Evolutionary conservation across 2,329 filamentous ascomycete genomes (phyloP).

Genomic region (Amesomyces nigricolor): DNA sequence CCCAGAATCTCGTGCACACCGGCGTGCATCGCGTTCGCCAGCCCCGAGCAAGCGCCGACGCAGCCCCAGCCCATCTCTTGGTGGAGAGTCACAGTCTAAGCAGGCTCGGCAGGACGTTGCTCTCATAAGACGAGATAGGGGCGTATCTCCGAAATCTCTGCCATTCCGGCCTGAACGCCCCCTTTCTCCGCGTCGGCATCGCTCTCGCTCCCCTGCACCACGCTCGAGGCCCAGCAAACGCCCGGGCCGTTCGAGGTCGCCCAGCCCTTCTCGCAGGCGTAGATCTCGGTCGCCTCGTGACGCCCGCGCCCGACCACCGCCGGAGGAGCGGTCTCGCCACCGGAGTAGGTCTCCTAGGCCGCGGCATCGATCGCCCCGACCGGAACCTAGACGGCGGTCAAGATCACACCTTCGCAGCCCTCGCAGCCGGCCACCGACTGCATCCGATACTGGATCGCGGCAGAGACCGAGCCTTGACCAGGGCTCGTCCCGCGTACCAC

Average conservation of each 20-base stretch:
- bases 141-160: conserved; percentile 14
- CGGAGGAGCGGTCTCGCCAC: conserved; percentile 11
- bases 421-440: conserved; percentile 23
- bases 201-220: conserved; percentile 24
- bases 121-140: conserved; percentile 18
- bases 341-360: conserved; percentile 20
- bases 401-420: conserved; percentile 23
- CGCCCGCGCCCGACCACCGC: not conserved
- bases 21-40: conserved; percentile 26
- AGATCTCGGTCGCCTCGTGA: conserved; percentile 28
- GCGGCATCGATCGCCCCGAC: conserved; percentile 23
- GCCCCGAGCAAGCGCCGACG: conserved; percentile 28
- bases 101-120: conserved; percentile 24
- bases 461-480: conserved; percentile 20
- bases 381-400: conserved; percentile 21
- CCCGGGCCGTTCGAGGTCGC: conserved; percentile 21
- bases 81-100: conserved; percentile 21
- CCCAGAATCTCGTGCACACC: conserved; percentile 13
- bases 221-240: conserved; percentile 24
- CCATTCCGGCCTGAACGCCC: conserved; percentile 14
- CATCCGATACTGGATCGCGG: conserved; percentile 24
- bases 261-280: conserved; percentile 20
- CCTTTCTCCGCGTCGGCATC: conserved; percentile 16
- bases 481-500: conserved; percentile 11
- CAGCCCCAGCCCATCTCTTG: conserved; percentile 26